Percentiles rank a stretch among this genome's conserved stretches.
Evolutionary conservation across 371 early-diverging fungal genomes (phyloP).

Genomic region (Fennellomyces sp.): DNA sequence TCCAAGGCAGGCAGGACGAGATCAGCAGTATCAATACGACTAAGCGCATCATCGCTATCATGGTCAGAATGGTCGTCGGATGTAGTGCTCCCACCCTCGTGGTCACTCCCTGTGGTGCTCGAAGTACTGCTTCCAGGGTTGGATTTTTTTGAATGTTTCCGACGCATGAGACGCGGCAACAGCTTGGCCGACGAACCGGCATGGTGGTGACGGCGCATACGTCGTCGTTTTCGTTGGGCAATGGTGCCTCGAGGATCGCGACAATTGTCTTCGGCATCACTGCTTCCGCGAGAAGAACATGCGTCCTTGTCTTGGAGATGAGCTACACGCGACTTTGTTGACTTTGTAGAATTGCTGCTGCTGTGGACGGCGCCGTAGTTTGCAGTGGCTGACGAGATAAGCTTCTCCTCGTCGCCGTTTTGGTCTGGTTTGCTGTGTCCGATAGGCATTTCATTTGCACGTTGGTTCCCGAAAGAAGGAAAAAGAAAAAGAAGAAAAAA

Average conservation of each 20-base stretch:
- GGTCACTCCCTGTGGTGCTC: conserved; percentile 8
- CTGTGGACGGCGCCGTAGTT: background rate
- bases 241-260: conserved; percentile 11
- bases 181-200: conserved; percentile 6
- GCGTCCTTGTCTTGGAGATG: conserved; percentile 12
- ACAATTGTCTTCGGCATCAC: conserved; percentile 23
- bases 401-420: conserved; percentile 21
- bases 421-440: conserved; percentile 7
- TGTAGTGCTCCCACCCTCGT: background rate
- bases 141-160: conserved; percentile 1
- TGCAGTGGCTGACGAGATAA: background rate
- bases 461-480: background rate
- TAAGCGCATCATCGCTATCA: background rate
- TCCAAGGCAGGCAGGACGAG: conserved; percentile 49
- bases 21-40: conserved; percentile 14
- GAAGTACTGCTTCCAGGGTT: conserved; percentile 1
- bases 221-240: conserved; percentile 34
- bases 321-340: background rate
- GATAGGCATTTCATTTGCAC: conserved; percentile 11
- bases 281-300: conserved; percentile 20
- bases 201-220: conserved; percentile 33
- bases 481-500: conserved; percentile 12
- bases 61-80: conserved; percentile 1
- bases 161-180: conserved; percentile 12
- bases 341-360: background rate